These are phyloP conservation scores for Zygnema circumcarinatum DNA, from an alignment of 139 green algal genomes.

Conservation along the genomic window DNA sequence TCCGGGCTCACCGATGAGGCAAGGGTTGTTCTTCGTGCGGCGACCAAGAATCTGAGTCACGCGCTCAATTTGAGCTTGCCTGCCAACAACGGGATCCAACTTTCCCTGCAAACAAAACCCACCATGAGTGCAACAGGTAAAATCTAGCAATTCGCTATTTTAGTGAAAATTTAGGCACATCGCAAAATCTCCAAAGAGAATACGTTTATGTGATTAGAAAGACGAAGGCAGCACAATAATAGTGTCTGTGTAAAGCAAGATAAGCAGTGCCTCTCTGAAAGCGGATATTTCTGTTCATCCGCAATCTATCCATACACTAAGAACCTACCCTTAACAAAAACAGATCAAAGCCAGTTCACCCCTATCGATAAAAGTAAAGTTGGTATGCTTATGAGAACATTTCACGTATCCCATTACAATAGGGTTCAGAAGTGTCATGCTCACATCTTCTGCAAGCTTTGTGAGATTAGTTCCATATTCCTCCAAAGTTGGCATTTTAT, in stretches of 20 bases:
- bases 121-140: constrained; percentile 22
- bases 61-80: constrained; percentile 96
- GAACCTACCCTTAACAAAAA: too few relatives aligned
- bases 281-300: too few relatives aligned
- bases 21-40: constrained; percentile 99
- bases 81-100: constrained; percentile 95
- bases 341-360: too few relatives aligned
- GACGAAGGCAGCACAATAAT: constrained; percentile 10
- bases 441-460: constrained; percentile 74
- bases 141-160: not conserved
- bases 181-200: constrained; percentile 17
- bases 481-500: constrained; percentile 98
- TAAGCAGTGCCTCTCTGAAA: too few relatives aligned
- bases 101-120: constrained; percentile 93
- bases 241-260: not conserved
- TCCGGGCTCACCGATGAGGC: constrained; percentile 96
- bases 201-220: constrained; percentile 28
- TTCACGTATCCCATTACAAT: too few relatives aligned
- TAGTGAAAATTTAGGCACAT: constrained; percentile 28
- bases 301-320: too few relatives aligned
- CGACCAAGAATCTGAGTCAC: constrained; percentile 98
- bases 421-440: too few relatives aligned
- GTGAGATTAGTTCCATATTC: constrained; percentile 99
- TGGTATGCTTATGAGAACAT: too few relatives aligned
- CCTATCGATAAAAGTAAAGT: too few relatives aligned